Conservation (phyloP, 2,329 filamentous ascomycete genomes). For the Microdochium nivale region DNA sequence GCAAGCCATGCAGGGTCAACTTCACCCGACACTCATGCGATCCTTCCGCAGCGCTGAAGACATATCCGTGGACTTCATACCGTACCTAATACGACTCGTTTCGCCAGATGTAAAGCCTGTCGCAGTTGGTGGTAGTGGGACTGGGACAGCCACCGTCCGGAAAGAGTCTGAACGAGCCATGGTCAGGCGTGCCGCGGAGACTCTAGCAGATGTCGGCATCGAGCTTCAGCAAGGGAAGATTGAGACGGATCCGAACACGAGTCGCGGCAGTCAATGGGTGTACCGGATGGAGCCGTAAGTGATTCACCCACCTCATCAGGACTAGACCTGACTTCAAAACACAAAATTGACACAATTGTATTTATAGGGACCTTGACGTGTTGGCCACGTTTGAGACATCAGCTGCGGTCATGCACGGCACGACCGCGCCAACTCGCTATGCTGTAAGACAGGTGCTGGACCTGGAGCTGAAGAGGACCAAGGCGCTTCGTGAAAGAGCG, state of each 20-base stretch:
- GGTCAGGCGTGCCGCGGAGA: conserved; percentile 69
- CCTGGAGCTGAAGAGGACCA: conserved; percentile 74
- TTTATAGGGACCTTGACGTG: conserved; percentile 58
- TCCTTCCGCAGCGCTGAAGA: conserved; percentile 72
- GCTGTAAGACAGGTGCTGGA: conserved; percentile 90
- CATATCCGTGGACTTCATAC: conserved; percentile 73
- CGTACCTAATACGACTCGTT: conserved; percentile 75
- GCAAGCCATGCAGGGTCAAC: conserved; percentile 61
- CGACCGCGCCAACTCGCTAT: conserved; percentile 71
- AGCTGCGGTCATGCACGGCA: conserved; percentile 40
- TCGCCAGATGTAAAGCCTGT: conserved; percentile 89
- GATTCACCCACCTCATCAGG: conserved; percentile 3
- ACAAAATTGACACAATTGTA: too few species aligned
- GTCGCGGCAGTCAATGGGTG: conserved; percentile 62
- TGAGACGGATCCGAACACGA: conserved; percentile 54
- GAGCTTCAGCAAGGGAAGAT: conserved; percentile 73
- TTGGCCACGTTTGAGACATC: conserved; percentile 68
- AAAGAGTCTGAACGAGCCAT: conserved; percentile 78
- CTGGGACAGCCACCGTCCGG: conserved; percentile 73
- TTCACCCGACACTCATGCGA: conserved; percentile 64
- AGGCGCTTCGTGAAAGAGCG: conserved; percentile 55
- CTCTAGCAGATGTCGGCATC: conserved; percentile 77
- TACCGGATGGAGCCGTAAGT: conserved; percentile 93
- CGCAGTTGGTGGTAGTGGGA: conserved; percentile 61
- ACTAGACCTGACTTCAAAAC: too few species aligned